Conservation (phyloP, 768 basidiomycete genomes). For the Scleroderma bovista region DNA sequence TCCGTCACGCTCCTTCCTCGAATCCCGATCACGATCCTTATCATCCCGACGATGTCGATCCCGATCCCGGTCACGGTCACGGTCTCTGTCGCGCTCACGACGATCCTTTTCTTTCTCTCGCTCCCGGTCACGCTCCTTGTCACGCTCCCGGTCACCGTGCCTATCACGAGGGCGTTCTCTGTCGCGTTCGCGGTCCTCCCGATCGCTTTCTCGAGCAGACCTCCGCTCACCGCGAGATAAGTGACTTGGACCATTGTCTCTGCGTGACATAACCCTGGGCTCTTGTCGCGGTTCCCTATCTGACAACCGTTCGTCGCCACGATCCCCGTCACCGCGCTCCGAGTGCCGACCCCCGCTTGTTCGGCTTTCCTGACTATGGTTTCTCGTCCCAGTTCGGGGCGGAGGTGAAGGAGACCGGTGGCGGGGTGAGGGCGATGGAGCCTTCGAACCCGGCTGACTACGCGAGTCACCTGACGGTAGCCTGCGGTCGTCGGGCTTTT, state of each 20-base stretch:
- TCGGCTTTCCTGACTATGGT: constrained; percentile 67
- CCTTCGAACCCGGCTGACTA: constrained; percentile 45
- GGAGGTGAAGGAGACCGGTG: constrained; percentile 62
- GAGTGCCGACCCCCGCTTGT: constrained; percentile 61
- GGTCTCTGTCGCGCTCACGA: constrained; percentile 40
- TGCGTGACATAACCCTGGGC: constrained; percentile 21
- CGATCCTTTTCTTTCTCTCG: constrained; percentile 36
- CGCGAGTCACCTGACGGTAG: constrained; percentile 32
- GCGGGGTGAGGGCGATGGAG: constrained; percentile 49
- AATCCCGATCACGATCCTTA: constrained; percentile 60
- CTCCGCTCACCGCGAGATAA: constrained; percentile 38
- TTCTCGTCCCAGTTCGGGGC: constrained; percentile 62
- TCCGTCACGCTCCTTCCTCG: constrained; percentile 55
- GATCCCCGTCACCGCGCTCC: constrained; percentile 45
- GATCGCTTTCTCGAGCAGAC: constrained; percentile 25
- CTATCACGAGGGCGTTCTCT: constrained; percentile 43
- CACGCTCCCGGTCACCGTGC: constrained; percentile 44
- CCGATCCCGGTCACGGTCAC: constrained; percentile 43
- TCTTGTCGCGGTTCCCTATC: constrained; percentile 51
- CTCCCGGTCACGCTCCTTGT: constrained; percentile 33
- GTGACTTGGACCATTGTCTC: neutral
- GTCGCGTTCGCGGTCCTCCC: constrained; percentile 44
- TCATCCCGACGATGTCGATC: constrained; percentile 52
- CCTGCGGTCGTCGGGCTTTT: constrained; percentile 36
- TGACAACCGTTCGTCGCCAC: constrained; percentile 44